A percentile compares a stretch with the other conserved stretches of the same genome.
Conservation (phyloP, 257 asterid genomes). For the Salvia splendens region DNA sequence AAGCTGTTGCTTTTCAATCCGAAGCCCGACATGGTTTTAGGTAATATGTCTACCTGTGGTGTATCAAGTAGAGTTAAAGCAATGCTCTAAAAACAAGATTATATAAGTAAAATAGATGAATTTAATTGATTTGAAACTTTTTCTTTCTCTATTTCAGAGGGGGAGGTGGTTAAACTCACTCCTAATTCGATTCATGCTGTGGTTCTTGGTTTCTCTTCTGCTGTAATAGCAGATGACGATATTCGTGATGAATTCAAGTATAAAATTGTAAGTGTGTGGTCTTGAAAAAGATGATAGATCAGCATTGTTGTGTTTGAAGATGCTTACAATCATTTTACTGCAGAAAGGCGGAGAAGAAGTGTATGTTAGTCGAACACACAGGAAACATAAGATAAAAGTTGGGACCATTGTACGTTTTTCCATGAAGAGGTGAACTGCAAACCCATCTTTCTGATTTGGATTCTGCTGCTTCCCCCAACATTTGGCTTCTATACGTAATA, state of each 20-base stretch:
- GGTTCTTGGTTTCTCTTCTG: conserved; percentile 82
- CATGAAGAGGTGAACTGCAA: conserved; percentile 58
- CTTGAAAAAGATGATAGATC: conserved; percentile 24
- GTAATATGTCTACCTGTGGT: conserved; percentile 35
- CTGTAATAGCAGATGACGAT: conserved; percentile 58
- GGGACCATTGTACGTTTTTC: conserved; percentile 67
- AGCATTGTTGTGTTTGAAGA: not conserved
- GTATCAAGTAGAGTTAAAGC: not conserved
- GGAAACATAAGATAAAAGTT: conserved; percentile 63
- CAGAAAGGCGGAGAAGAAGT: conserved; percentile 65
- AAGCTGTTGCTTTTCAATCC: conserved; percentile 71
- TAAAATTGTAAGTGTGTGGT: conserved; percentile 50
- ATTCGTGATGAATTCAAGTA: conserved; percentile 64
- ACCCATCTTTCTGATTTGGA: not conserved
- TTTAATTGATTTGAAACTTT: not conserved
- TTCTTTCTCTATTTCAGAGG: conserved; percentile 50
- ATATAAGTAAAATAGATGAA: not conserved
- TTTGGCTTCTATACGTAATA: not conserved
- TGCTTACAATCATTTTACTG: conserved; percentile 31
- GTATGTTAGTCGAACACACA: conserved; percentile 53
- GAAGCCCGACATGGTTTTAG: conserved; percentile 61
- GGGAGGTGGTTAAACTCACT: conserved; percentile 71
- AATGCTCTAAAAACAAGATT: not conserved
- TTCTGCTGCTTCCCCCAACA: not conserved
- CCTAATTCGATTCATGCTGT: conserved; percentile 59